Base-by-base conservation (phyloP, 2,329 filamentous ascomycete species). In the Juglanconis sp. region DNA sequence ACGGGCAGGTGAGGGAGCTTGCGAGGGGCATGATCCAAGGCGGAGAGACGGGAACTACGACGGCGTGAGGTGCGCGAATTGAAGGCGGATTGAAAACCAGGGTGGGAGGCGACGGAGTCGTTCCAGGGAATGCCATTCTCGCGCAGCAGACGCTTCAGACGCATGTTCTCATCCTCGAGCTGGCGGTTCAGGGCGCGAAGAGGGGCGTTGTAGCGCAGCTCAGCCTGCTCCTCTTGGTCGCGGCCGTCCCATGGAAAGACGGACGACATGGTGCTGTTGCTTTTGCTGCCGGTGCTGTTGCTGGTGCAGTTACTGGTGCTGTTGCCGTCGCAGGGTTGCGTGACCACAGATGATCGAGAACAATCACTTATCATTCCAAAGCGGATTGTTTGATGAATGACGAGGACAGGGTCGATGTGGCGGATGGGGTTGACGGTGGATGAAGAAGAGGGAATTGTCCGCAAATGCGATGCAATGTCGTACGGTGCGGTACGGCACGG, bases 51-150 rank as follows among this genome's bases (percentile, higher is more conserved):
- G 11, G 72, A 73, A 36, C 57, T 59, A 9, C 64, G 64, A 38
- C 69, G 61, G 13, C 69, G 70, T 42, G 58, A 61, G 50, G 60
- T 60, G 30, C 56, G 55, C 30, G 49, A 54, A 11, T 34, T 35
- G 50, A 46, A 70, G 34, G 68, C 64, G 62, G 70, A 73, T 65
- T 75, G 66, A 67, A 64, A 68, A 70, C 64, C 72, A 62, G 73
- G 36, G 63, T 72, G 56, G 70, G 71, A 5, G 73, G 62, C 59
- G 53, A 65, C 54, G 68, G 54, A 73, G 6, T 74, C 68, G 4
- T 77, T 80, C 81, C 81, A 84, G 3, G 78, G 71, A 61, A 84
- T 81, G 38, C 77, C 77, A 66, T 82, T 78, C 61, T 82, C 76
- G 32, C 80, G 79, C 38, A 84, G 72, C 6, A 84, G 74, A 46